phyloP scores from a whole-genome alignment of 306 rosid species.

The Aeschynomene evenia region DNA sequence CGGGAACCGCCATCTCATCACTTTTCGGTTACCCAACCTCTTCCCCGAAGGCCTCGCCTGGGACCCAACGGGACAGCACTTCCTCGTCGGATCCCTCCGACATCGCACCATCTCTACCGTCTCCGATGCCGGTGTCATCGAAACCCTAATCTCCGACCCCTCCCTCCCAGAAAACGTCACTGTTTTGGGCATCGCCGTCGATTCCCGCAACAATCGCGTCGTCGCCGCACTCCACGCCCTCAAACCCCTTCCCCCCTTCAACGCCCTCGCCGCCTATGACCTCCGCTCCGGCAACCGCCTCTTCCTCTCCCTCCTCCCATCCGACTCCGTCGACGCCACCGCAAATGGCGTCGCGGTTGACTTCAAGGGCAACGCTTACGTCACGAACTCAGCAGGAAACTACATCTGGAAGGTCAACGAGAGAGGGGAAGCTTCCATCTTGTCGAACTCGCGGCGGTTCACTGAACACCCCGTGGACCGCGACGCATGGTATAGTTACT shows the following conservation, averaged over 20 bases:
- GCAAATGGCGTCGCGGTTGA: constrained; percentile 79
- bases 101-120: constrained; percentile 59
- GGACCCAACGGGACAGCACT: constrained; percentile 69
- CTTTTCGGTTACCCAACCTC: constrained; percentile 73
- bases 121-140: constrained; percentile 66
- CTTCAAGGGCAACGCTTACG: constrained; percentile 73
- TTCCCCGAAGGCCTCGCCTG: constrained; percentile 70
- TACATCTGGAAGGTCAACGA: constrained; percentile 74
- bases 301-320: constrained; percentile 58
- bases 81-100: constrained; percentile 57
- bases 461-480: constrained; percentile 42
- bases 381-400: constrained; percentile 65
- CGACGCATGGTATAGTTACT: constrained; percentile 29
- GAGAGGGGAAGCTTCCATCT: constrained; percentile 55
- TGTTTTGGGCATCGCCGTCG: constrained; percentile 64
- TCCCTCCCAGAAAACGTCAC: constrained; percentile 68
- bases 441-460: constrained; percentile 57
- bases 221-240: constrained; percentile 57
- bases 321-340: constrained; percentile 18
- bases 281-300: constrained; percentile 52
- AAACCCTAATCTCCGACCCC: constrained; percentile 63
- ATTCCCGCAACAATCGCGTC: constrained; percentile 55
- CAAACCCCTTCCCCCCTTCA: constrained; percentile 52
- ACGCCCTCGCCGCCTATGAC: constrained; percentile 87
- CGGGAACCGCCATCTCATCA: constrained; percentile 49